Percentiles rank a stretch among this genome's conserved stretches.
phyloP scores from a whole-genome alignment of 257 asterid species.

The Salvia hispanica region DNA sequence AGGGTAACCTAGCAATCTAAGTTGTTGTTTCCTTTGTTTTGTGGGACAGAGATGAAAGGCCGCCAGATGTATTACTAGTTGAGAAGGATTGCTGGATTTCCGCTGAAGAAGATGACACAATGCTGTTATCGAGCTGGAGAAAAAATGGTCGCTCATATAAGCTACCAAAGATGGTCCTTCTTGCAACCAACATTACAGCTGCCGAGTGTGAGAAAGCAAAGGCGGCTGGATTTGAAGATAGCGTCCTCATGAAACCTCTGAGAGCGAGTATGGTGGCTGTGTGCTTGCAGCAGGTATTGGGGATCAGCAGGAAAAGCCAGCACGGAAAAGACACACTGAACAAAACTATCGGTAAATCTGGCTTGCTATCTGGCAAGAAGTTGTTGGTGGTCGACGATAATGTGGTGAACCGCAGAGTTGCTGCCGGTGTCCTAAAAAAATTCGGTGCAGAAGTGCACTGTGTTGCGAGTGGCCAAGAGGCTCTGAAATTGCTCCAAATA shows the following conservation, averaged over 20 bases:
- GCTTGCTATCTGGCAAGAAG: conserved; percentile 74
- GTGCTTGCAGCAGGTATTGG: conserved; percentile 77
- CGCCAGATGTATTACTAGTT: conserved; percentile 68
- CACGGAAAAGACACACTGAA: conserved; percentile 42
- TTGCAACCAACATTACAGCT: conserved; percentile 65
- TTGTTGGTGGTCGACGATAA: conserved; percentile 93
- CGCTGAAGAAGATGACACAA: conserved; percentile 47
- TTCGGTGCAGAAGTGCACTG: conserved; percentile 85
- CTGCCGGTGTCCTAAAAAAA: conserved; percentile 88
- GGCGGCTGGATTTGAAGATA: conserved; percentile 76
- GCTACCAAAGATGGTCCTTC: conserved; percentile 77
- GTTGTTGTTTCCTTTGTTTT: conserved; percentile 18
- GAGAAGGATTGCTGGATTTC: conserved; percentile 86
- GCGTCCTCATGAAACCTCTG: conserved; percentile 82
- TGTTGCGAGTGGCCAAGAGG: conserved; percentile 83
- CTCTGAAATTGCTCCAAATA: conserved; percentile 67
- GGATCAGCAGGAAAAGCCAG: conserved; percentile 50
- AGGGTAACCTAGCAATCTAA: not conserved
- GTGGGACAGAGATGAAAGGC: conserved; percentile 49
- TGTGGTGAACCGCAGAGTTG: conserved; percentile 79
- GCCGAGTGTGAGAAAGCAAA: conserved; percentile 67
- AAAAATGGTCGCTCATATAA: conserved; percentile 52
- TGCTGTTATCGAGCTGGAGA: conserved; percentile 44
- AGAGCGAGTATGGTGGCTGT: conserved; percentile 87
- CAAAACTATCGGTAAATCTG: conserved; percentile 44